These are phyloP conservation scores for Aspergillus intermedius DNA, from an alignment of 2,329 filamentous ascomycete genomes.

Conservation along the genomic window DNA sequence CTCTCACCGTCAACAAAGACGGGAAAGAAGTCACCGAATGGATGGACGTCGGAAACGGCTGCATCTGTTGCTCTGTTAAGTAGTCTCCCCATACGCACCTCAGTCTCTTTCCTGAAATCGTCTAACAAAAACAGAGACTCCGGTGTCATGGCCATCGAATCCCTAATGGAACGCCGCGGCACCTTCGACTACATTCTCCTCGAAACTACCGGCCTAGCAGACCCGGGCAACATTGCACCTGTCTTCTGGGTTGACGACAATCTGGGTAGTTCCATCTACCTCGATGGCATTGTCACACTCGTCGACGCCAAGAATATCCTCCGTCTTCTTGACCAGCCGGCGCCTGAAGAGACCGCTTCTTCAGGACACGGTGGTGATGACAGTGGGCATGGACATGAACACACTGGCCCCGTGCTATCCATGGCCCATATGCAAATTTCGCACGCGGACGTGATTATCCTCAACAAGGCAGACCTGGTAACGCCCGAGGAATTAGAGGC, in stretches of 20 bases:
- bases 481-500: constrained; percentile 59
- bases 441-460: constrained; percentile 87
- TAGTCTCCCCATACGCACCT: constrained; percentile 30
- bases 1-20: constrained; percentile 80
- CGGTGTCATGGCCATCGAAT: constrained; percentile 90
- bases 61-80: constrained; percentile 97
- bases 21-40: constrained; percentile 83
- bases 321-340: constrained; percentile 66
- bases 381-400: constrained; percentile 31
- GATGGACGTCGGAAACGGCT: constrained; percentile 93
- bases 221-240: constrained; percentile 91
- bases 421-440: constrained; percentile 95
- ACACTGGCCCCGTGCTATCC: constrained; percentile 66
- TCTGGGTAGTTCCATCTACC: constrained; percentile 87
- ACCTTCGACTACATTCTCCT: constrained; percentile 96
- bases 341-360: constrained; percentile 32
- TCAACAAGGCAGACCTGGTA: constrained; percentile 91
- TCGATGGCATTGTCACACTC: constrained; percentile 92
- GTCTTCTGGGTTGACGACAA: constrained; percentile 98
- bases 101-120: background rate
- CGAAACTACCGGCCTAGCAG: constrained; percentile 90
- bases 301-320: constrained; percentile 93
- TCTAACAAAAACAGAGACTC: constrained; percentile 57
- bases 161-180: constrained; percentile 87
- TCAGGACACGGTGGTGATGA: constrained; percentile 34